Conservation (phyloP, 768 basidiomycete species). For the Suillus plorans region DNA sequence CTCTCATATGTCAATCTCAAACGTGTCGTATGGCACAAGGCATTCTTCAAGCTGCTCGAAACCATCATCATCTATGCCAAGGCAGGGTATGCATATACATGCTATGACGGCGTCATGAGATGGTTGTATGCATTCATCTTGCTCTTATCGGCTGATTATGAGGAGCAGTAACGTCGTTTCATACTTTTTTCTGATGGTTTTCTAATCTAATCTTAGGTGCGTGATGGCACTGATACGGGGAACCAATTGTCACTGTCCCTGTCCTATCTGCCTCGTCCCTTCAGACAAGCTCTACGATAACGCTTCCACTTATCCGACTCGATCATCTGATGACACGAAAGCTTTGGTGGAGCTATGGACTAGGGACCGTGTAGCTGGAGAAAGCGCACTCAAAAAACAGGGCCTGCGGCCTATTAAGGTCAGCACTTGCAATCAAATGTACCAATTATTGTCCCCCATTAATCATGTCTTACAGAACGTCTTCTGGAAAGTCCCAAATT, state of each 20-base stretch:
- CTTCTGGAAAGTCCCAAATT: slow-evolving; percentile 36
- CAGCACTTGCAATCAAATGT: no score
- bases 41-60: slow-evolving; percentile 30
- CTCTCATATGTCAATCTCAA: slow-evolving; percentile 31
- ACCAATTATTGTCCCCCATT: no score
- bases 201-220: slow-evolving; percentile 23
- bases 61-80: slow-evolving; percentile 18
- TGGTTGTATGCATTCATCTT: slow-evolving; percentile 35
- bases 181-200: no score
- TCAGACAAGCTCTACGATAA: slow-evolving; percentile 23
- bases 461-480: slow-evolving; percentile 26
- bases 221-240: slow-evolving; percentile 38
- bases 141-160: slow-evolving; percentile 41
- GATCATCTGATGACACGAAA: slow-evolving; percentile 9
- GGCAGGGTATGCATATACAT: slow-evolving; percentile 21
- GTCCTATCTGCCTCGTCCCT: slow-evolving; percentile 38
- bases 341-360: slow-evolving; percentile 15
- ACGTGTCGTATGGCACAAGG: slow-evolving; percentile 35
- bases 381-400: slow-evolving; percentile 10
- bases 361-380: slow-evolving; percentile 18
- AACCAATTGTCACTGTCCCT: slow-evolving; percentile 25
- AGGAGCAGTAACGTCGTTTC: slow-evolving; percentile 37
- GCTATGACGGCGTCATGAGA: slow-evolving; percentile 29
- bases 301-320: slow-evolving; percentile 8
- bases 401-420: slow-evolving; percentile 14